Percentiles rank a stretch among this genome's conserved stretches.
These are phyloP conservation scores for Amylocystis lapponica DNA, from an alignment of 768 basidiomycete genomes.

Conservation along the genomic window DNA sequence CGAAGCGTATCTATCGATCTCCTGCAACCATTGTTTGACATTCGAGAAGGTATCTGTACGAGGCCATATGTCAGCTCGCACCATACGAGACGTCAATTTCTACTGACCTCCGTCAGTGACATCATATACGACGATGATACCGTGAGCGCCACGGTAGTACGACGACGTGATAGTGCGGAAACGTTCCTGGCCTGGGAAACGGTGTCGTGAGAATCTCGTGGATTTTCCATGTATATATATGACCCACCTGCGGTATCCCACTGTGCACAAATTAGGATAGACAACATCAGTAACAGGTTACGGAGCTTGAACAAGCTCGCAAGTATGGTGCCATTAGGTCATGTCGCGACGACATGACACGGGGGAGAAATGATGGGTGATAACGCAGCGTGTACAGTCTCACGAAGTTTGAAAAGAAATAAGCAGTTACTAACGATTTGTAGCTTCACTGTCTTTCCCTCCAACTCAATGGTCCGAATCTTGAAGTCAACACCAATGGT, in stretches of 20 bases:
- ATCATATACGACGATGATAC: conserved; percentile 98
- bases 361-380: not conserved
- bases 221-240: conserved; percentile 1
- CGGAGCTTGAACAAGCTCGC: too few species aligned
- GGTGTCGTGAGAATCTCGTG: not conserved
- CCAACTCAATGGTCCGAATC: conserved; percentile 97
- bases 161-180: conserved; percentile 99
- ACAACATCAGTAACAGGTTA: not conserved
- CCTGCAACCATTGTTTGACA: conserved; percentile 92
- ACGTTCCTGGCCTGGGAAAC: conserved; percentile 78
- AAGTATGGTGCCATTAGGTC: not conserved
- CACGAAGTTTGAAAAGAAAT: not conserved
- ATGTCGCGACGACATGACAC: not conserved
- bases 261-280: conserved; percentile 34
- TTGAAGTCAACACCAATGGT: conserved; percentile 99
- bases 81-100: not conserved
- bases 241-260: conserved; percentile 93
- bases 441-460: conserved; percentile 97
- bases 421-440: conserved; percentile 74
- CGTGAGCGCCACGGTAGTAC: conserved; percentile 99
- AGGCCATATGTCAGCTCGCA: conserved; percentile 8
- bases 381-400: not conserved
- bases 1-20: conserved; percentile 93
- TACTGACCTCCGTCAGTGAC: conserved; percentile 84
- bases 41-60: conserved; percentile 83